Base-by-base conservation (phyloP, 108 stramenopile species). In the Cyclotella baltica region DNA sequence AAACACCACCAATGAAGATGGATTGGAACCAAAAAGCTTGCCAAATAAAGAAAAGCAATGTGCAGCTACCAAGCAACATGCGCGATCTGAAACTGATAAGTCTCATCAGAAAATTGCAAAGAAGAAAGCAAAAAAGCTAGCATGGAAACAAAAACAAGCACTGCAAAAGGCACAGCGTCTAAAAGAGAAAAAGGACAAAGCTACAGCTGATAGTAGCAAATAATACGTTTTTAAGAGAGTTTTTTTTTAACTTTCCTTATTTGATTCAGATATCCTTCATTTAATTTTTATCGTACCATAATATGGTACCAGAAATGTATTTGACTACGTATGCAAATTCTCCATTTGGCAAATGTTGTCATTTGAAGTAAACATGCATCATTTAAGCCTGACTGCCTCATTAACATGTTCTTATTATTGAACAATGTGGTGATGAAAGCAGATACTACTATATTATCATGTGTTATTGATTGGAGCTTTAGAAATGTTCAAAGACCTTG, bases 81-180 rank as follows among this genome's bases (percentile, higher is more conserved):
- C 62, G 36, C 11, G 9, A 29, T 47, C 46, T 61, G 53, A 56
- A 36, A 69, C 22, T 22, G 40, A 46, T 19, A 75, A 86, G 29
- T 70, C 74, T 57, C 65, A 70, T 40, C 51, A 64, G 6, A 83
- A 83, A 28, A 67, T 75, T 28, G 70, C 87, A 1, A 92, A 92
- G 77, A 94, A 94, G 52, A 67, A 72, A 10, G 87, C 85, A 11
- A 96, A 96, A 53, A 94, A 94, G 67, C 47, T 88, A 36, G 91
- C 85, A 53, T 96, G 93, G 93, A 96, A 93, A 77, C 67, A 64
- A 10, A 80, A 83, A 48, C 94, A 95, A 76, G 73, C 81, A 40
- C 37, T 88, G 46, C 78, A 80, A 36, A 96, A 94, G 75, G 36
- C 56, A 2, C 67, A 79, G n/a, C 86, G 94, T 0, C 51, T 94